Evolutionary conservation across 1,284 basidiomycete genomes (phyloP).

Genomic region (Vanrija sp.): DNA sequence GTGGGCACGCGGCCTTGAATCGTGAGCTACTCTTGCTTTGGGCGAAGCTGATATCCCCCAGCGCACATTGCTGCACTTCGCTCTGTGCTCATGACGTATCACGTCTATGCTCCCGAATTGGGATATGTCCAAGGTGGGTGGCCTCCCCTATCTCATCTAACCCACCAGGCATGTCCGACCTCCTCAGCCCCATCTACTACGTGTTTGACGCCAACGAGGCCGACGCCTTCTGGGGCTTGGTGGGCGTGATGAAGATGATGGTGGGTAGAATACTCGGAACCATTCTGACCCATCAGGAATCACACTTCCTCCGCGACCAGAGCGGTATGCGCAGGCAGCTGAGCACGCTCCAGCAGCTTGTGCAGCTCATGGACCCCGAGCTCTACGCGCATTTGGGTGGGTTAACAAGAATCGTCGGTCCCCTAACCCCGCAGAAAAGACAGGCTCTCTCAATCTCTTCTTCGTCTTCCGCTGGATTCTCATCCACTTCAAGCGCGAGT

Average conservation of each 20-base stretch:
- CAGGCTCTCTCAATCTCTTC: slow-evolving; percentile 88
- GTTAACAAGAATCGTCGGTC: neutral
- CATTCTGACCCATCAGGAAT: slow-evolving; percentile 58
- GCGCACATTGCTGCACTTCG: slow-evolving; percentile 46
- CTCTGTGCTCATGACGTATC: slow-evolving; percentile 81
- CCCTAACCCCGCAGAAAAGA: slow-evolving; percentile 61
- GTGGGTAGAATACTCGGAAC: slow-evolving; percentile 53
- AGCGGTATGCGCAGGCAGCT: slow-evolving; percentile 96
- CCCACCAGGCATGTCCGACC: slow-evolving; percentile 89
- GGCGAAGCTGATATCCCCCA: slow-evolving; percentile 10
- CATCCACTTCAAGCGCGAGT: slow-evolving; percentile 93
- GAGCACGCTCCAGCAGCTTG: slow-evolving; percentile 80
- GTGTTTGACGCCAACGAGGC: slow-evolving; percentile 85
- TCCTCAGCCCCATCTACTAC: slow-evolving; percentile 89
- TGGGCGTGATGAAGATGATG: slow-evolving; percentile 91
- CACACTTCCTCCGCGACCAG: slow-evolving; percentile 93
- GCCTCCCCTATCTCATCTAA: neutral
- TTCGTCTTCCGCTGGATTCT: slow-evolving; percentile 85
- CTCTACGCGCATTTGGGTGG: slow-evolving; percentile 75
- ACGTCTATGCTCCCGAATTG: slow-evolving; percentile 81
- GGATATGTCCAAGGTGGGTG: slow-evolving; percentile 52
- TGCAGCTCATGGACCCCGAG: slow-evolving; percentile 90
- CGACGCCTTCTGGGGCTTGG: slow-evolving; percentile 92
- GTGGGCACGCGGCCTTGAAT: slow-evolving; percentile 78
- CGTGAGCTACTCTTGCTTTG: no score